phyloP scores from a whole-genome alignment of 164 flowering plant genomes.

The Berberis thunbergii region DNA sequence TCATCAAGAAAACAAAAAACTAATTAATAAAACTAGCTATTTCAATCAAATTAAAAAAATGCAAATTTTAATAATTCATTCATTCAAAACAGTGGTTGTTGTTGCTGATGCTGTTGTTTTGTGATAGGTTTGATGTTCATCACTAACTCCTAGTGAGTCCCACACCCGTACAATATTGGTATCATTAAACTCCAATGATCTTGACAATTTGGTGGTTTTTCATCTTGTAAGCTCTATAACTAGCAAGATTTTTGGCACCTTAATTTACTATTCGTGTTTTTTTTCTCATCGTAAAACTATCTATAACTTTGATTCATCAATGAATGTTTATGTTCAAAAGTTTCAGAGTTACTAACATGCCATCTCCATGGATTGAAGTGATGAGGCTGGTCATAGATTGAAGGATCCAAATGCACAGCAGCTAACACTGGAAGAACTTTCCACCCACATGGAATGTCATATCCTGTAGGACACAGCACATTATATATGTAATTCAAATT shows the following conservation, averaged over 20 bases:
- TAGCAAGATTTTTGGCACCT: not conserved
- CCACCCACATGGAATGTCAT: slow-evolving; percentile 96
- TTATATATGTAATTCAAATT: not conserved
- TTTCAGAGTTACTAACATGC: slow-evolving; percentile 41
- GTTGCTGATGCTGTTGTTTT: not conserved
- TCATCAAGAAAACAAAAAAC: slow-evolving; percentile 12
- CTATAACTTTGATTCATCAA: no score
- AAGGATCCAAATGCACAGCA: slow-evolving; percentile 83
- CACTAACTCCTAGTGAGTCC: not conserved
- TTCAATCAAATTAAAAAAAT: no score
- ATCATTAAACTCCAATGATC: slow-evolving; percentile 12
- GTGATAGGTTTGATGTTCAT: not conserved
- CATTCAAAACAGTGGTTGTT: not conserved
- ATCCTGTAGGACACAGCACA: slow-evolving; percentile 34
- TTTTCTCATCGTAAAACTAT: no score
- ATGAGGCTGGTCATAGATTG: slow-evolving; percentile 58
- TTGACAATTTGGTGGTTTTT: slow-evolving; percentile 6
- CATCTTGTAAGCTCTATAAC: not conserved
- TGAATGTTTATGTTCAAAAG: no score
- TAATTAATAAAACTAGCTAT: no score
- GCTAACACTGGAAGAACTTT: slow-evolving; percentile 90
- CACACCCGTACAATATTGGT: not conserved
- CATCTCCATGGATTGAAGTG: slow-evolving; percentile 99
- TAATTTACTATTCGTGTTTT: no score
- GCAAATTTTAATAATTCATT: not conserved